Percentiles rank a stretch among this genome's conserved stretches.
Conservation (phyloP, 2,329 filamentous ascomycete genomes). For the Bipolaris cookei region DNA sequence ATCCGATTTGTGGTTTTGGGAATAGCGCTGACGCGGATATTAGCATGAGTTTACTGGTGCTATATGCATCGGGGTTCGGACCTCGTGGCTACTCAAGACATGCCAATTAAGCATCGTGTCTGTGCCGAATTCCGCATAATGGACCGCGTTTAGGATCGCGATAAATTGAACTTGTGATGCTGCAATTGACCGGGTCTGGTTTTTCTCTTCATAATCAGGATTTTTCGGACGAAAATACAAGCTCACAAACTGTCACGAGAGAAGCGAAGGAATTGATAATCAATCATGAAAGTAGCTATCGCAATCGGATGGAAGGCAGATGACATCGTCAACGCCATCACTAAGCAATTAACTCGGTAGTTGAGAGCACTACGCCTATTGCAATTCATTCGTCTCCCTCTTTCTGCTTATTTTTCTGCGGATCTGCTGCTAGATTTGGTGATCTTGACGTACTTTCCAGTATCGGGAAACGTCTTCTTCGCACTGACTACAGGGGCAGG, state of each 20-base stretch:
- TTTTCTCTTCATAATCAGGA: no score
- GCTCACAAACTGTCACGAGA: neutral
- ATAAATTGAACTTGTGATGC: neutral
- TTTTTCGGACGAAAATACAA: no score
- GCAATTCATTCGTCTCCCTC: slow-evolving; percentile 1
- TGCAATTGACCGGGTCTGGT: no score
- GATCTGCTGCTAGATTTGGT: slow-evolving; percentile 11
- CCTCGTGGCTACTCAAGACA: slow-evolving; percentile 5
- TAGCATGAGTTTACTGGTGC: neutral
- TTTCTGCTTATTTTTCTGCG: neutral
- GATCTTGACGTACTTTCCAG: slow-evolving; percentile 30
- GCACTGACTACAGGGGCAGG: neutral
- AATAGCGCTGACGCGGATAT: neutral
- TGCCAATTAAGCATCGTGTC: slow-evolving; percentile 2
- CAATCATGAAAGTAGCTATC: neutral
- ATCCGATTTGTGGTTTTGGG: slow-evolving; percentile 1
- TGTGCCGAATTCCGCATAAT: slow-evolving; percentile 9
- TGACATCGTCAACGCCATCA: neutral
- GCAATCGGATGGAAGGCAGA: neutral
- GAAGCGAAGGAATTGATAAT: neutral
- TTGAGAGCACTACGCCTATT: slow-evolving; percentile 14
- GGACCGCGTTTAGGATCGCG: neutral
- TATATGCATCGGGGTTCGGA: neutral
- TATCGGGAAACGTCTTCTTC: slow-evolving; percentile 20
- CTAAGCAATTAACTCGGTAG: slow-evolving; percentile 6